Evolutionary conservation across 73 alveolate genomes (phyloP).

Genomic region (Uronychia binucleata): DNA sequence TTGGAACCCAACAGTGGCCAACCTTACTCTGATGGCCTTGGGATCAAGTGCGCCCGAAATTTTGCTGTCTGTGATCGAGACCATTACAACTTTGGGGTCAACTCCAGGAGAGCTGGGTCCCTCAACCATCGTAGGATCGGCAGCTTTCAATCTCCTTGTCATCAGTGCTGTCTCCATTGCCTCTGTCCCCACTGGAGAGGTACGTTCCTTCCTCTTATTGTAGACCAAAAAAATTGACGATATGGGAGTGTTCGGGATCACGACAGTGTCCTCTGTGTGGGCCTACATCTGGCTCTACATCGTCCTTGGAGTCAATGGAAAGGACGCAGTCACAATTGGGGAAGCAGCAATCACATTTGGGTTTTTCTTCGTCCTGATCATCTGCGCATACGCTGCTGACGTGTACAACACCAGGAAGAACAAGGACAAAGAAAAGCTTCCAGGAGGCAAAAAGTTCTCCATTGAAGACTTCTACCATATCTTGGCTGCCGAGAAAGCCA

Average conservation of each 20-base stretch:
- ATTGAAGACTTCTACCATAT: constrained; percentile 16
- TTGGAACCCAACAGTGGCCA: constrained; percentile 88
- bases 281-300: constrained; percentile 73
- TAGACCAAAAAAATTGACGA: constrained; percentile 52
- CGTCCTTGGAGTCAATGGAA: constrained; percentile 27
- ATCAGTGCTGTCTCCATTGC: constrained; percentile 64
- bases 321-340: constrained; percentile 23
- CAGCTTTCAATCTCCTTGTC: constrained; percentile 63
- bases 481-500: neutral
- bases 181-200: constrained; percentile 68
- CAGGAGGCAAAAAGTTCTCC: neutral
- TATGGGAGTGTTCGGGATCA: constrained; percentile 52
- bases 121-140: constrained; percentile 71
- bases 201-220: constrained; percentile 16
- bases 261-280: constrained; percentile 47
- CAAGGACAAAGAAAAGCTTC: neutral
- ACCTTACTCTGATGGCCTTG: constrained; percentile 77
- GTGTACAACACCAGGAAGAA: neutral
- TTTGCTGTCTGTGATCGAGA: constrained; percentile 60
- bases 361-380: constrained; percentile 49
- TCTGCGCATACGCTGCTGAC: constrained; percentile 52
- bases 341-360: constrained; percentile 48
- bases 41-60: constrained; percentile 81
- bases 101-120: constrained; percentile 66
- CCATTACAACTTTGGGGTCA: constrained; percentile 22